Conservation (phyloP, 2,329 filamentous ascomycete species). For the Epichloe brachyelytri region DNA sequence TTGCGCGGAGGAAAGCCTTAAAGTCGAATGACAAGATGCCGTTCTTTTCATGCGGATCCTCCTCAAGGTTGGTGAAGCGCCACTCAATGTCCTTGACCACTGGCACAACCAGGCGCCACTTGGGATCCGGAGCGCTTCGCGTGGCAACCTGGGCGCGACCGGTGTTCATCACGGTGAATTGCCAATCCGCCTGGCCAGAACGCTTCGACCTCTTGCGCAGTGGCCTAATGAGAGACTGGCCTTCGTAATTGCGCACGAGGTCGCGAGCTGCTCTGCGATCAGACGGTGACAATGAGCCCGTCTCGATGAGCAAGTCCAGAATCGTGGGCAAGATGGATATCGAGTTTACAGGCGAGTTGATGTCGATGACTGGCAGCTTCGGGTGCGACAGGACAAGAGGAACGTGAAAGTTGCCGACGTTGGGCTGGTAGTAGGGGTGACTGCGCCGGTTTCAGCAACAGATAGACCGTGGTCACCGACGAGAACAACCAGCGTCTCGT, state of each 20-base stretch:
- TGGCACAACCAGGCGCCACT: constrained; percentile 14
- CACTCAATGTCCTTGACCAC: constrained; percentile 17
- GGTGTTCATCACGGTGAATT: constrained; percentile 15
- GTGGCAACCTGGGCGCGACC: constrained; percentile 13
- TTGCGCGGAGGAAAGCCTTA: constrained; percentile 8
- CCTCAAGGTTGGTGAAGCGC: constrained; percentile 16
- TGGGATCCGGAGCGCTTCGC: constrained; percentile 10
- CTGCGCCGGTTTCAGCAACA: constrained; percentile 17
- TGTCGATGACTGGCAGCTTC: constrained; percentile 18
- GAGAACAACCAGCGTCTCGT: constrained; percentile 20
- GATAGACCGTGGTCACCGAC: constrained; percentile 22
- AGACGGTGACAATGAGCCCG: constrained; percentile 16
- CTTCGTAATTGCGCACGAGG: constrained; percentile 22
- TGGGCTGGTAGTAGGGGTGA: constrained; percentile 22
- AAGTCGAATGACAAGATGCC: constrained; percentile 16
- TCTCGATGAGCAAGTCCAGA: constrained; percentile 21
- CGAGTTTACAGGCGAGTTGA: constrained; percentile 19
- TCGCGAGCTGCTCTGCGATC: constrained; percentile 15
- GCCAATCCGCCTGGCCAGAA: constrained; percentile 13
- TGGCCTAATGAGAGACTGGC: constrained; percentile 22
- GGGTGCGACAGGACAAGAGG: constrained; percentile 22
- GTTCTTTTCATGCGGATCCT: constrained; percentile 17
- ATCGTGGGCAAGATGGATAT: constrained; percentile 22
- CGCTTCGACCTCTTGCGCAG: constrained; percentile 11
- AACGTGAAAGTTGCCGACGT: constrained; percentile 22